These are phyloP conservation scores for Cystofilobasidium ferigula DNA, from an alignment of 768 basidiomycete genomes.

Conservation along the genomic window DNA sequence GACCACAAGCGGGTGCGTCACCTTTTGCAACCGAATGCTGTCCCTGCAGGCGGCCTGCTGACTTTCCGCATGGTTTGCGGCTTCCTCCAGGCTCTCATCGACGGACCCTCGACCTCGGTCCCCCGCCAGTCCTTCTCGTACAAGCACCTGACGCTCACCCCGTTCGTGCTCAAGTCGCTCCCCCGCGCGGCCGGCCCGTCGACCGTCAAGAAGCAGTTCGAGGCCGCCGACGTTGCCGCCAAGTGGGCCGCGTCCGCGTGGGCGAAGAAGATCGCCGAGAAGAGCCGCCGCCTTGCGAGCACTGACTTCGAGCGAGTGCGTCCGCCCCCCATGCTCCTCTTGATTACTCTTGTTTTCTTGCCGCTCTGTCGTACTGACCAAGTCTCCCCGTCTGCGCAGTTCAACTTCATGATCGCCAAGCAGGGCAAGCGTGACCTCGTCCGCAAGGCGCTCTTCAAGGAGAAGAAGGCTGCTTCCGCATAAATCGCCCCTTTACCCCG, in stretches of 20 bases:
- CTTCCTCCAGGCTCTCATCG: slow-evolving; percentile 68
- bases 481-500: slow-evolving; percentile 26
- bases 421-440: slow-evolving; percentile 26
- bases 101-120: slow-evolving; percentile 82
- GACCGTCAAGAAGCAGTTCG: slow-evolving; percentile 69
- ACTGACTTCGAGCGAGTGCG: slow-evolving; percentile 70
- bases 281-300: slow-evolving; percentile 59
- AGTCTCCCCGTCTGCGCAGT: neutral
- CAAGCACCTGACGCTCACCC: slow-evolving; percentile 84
- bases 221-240: slow-evolving; percentile 67
- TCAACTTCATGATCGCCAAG: slow-evolving; percentile 20
- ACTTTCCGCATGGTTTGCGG: neutral
- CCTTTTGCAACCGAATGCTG: too few relatives aligned
- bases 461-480: slow-evolving; percentile 39
- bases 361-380: neutral
- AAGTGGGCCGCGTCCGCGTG: slow-evolving; percentile 84
- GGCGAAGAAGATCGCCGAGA: slow-evolving; percentile 73
- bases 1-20: slow-evolving; percentile 89
- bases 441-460: slow-evolving; percentile 40
- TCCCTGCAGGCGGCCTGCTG: neutral
- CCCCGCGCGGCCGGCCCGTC: slow-evolving; percentile 78
- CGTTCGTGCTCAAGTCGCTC: slow-evolving; percentile 65
- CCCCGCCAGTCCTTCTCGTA: slow-evolving; percentile 85
- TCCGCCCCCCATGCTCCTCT: neutral
- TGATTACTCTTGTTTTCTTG: neutral